These are phyloP conservation scores for Ascoidea rubescens DNA, from an alignment of 805 yeast genomes.

Conservation along the genomic window DNA sequence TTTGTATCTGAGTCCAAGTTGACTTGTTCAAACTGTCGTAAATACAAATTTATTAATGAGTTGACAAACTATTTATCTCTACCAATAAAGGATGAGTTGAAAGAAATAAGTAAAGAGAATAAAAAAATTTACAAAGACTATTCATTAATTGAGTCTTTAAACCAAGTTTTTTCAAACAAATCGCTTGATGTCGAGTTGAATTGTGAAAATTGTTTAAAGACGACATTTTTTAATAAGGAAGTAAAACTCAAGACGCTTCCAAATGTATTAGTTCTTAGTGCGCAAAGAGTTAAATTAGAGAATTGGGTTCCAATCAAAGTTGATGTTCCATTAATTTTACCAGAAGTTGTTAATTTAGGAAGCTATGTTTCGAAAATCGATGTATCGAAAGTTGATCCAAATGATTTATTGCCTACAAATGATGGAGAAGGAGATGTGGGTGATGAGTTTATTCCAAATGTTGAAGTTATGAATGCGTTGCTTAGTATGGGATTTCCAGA, in stretches of 20 bases:
- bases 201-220: slow-evolving; percentile 40
- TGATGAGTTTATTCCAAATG: slow-evolving; percentile 38
- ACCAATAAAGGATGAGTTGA: slow-evolving; percentile 32
- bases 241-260: slow-evolving; percentile 52
- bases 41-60: slow-evolving; percentile 43
- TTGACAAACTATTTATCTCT: slow-evolving; percentile 52
- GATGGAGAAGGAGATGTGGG: slow-evolving; percentile 14
- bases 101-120: slow-evolving; percentile 26
- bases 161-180: slow-evolving; percentile 27
- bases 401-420: slow-evolving; percentile 24
- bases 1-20: slow-evolving; percentile 55
- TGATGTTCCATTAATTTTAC: slow-evolving; percentile 50
- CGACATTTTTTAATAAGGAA: slow-evolving; percentile 14
- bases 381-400: slow-evolving; percentile 26
- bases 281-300: slow-evolving; percentile 67
- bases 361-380: slow-evolving; percentile 18
- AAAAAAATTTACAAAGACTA: slow-evolving; percentile 30
- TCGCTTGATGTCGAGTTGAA: slow-evolving; percentile 43
- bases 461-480: slow-evolving; percentile 37
- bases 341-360: slow-evolving; percentile 18
- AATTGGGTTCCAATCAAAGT: slow-evolving; percentile 87
- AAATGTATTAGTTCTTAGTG: slow-evolving; percentile 50
- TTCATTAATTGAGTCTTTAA: slow-evolving; percentile 27
- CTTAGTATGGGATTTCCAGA: slow-evolving; percentile 82
- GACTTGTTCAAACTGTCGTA: slow-evolving; percentile 40